Evolutionary conservation across 345 rosid genomes (phyloP).

Genomic region (Adansonia digitata): DNA sequence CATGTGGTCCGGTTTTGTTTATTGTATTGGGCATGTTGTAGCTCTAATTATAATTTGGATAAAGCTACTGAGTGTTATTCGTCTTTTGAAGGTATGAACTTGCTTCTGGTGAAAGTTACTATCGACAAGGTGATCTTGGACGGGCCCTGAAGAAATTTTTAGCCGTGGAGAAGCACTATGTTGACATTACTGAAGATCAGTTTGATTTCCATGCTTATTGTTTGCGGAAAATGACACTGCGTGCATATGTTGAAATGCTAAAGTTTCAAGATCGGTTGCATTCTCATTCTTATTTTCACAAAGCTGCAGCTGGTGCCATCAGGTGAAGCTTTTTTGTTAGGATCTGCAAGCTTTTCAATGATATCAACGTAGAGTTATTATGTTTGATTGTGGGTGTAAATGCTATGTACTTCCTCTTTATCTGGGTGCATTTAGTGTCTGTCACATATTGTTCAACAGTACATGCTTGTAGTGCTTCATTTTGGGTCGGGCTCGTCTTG

Average conservation of each 20-base stretch:
- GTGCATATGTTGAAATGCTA: slow-evolving; percentile 96
- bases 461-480: neutral
- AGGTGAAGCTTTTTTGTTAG: slow-evolving; percentile 42
- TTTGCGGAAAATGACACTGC: slow-evolving; percentile 93
- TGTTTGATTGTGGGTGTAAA: neutral
- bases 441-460: neutral
- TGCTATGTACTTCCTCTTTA: neutral
- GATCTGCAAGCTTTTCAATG: slow-evolving; percentile 7
- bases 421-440: neutral
- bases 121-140: slow-evolving; percentile 95
- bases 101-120: slow-evolving; percentile 94
- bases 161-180: slow-evolving; percentile 98
- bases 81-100: slow-evolving; percentile 81
- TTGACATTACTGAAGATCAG: slow-evolving; percentile 96
- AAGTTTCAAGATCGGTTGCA: slow-evolving; percentile 96
- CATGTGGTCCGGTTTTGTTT: slow-evolving; percentile 75
- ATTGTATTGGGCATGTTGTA: slow-evolving; percentile 7
- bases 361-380: slow-evolving; percentile 4
- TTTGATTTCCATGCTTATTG: slow-evolving; percentile 99
- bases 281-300: slow-evolving; percentile 86
- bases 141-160: slow-evolving; percentile 87
- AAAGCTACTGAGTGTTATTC: slow-evolving; percentile 10
- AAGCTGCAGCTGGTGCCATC: slow-evolving; percentile 92
- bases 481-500: neutral
- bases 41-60: slow-evolving; percentile 14